Base-by-base conservation (phyloP, 2,329 filamentous ascomycete species). In the Fusarium secorum region DNA sequence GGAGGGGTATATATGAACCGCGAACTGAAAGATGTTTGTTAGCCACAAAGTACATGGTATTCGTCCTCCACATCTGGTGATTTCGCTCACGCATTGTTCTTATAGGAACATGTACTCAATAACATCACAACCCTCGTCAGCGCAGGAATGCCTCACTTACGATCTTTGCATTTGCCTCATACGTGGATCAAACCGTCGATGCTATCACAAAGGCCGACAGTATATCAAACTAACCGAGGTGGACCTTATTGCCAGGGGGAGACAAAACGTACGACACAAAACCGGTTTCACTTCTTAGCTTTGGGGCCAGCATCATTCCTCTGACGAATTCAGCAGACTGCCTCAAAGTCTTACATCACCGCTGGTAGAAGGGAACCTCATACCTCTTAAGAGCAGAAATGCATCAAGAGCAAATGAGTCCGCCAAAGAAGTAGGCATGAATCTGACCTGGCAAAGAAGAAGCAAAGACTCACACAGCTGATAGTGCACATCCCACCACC, bases 391-490 rank as follows among this genome's bases (percentile, higher is more conserved):
- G 20, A 48, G 5, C 4, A 22, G 28, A 45, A n/a, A 15, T n/a
- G 13, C 0, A 45, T 2, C 13, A n/a, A 10, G 41, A 44, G 17
- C 0, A 26, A 26, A 44, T 44, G 0, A 3, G 2, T 11, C 20
- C 14, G 0, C 4, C 41, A 20, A 8, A 32, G 45, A 48, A 8
- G 0, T 0, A 48, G 45, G 5, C 15, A 10, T 14, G n/a, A 10
- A 18, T 14, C 11, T 22, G n/a, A 32, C 11, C 1, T 18, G 28
- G 4, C 2, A 7, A 10, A 10, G 4, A 15, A 32, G 28, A 48
- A 22, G n/a, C 11, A 22, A 32, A 11, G 4, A n/a, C 7, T 32
- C 4, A 18, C 11, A 11, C 5, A 18, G 11, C 2, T 22, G n/a
- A 18, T 32, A 22, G 28, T 7, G 15, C 1, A 32, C 8, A 48